Evolutionary conservation across 1,284 basidiomycete species (phyloP), one percentile per base, ranked within the genome.

Genomic region (Phaffia rhodozyma): DNA sequence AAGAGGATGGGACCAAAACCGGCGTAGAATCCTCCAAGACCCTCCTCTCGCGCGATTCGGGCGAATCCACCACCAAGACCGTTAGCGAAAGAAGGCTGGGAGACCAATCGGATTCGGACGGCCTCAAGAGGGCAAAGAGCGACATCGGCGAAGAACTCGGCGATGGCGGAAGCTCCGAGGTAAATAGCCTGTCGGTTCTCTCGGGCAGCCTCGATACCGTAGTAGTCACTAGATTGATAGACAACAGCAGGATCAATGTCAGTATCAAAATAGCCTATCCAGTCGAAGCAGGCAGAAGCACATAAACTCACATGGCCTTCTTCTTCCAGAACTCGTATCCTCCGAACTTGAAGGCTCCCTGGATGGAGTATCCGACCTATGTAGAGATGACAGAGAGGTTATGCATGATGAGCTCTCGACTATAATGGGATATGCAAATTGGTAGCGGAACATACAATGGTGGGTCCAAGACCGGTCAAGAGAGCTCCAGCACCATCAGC

Each of bases 301-400:
- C 79, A 92, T 90, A 79, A 43, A 43, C 38, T 7, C 13, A 43
- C 38, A 86, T 86, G 80, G 91, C 89, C 68, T 78, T 71, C 76
- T 94, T 90, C 82, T 97, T 97, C 86, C 93, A 97, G 74, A 88
- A 77, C 79, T 94, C 91, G 78, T 96, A 74, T 75, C 91, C 87
- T 79, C 91, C 91, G 77, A 90, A 96, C 79, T 97, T 97, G 84
- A 92, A 89, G 80, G 91, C 84, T 73, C 92, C 94, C 79, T 97
- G 94, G 70, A 94, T 82, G 25, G 91, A 88, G 81, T 97, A 97
- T 66, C 93, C 93, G 76, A 94, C 71, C 18, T 74, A 72, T 29
- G 70, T 21, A 5, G 43, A 55, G 20, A 20, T 34, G 13, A 27
- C n/a, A 29, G 23, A 20, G 6, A 6, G n/a, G 23, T 38, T 23